Evolutionary conservation across 2,329 filamentous ascomycete species (phyloP).

Genomic region (Fusarium foetens): DNA sequence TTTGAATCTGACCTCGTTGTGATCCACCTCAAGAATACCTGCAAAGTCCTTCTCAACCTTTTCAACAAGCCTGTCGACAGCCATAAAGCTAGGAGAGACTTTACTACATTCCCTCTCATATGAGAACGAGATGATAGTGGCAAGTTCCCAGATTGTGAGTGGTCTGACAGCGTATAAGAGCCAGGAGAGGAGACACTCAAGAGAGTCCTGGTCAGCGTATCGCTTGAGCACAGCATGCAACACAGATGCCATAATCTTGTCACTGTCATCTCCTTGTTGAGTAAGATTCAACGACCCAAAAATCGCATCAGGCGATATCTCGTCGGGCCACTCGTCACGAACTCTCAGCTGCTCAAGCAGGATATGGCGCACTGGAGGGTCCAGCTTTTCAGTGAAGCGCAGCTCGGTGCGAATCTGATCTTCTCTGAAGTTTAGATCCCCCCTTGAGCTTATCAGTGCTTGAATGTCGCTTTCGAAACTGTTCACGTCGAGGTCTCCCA

Average conservation of each 20-base stretch:
- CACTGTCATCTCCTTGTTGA: no score
- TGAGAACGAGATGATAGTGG: neutral
- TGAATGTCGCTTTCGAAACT: rapidly evolving
- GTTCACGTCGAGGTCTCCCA: rapidly evolving
- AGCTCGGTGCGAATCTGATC: neutral
- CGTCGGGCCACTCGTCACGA: neutral
- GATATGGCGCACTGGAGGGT: neutral
- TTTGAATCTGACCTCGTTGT: slow-evolving; percentile 2
- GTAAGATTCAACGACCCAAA: no score
- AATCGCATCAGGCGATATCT: neutral
- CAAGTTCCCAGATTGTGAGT: slow-evolving; percentile 8
- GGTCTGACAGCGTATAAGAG: slow-evolving; percentile 6
- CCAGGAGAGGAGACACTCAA: neutral
- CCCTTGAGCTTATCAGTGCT: neutral
- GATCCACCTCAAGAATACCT: neutral
- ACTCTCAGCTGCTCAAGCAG: neutral
- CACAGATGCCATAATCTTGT: neutral
- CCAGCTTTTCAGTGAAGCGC: rapidly evolving
- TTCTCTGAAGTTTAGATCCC: rapidly evolving
- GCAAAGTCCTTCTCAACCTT: neutral
- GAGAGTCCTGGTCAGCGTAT: neutral
- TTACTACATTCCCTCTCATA: rapidly evolving
- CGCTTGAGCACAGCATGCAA: neutral
- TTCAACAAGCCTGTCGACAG: neutral
- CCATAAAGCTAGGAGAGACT: neutral